Base-by-base conservation (phyloP, 2,329 filamentous ascomycete species). In the Pyricularia pennisetigena region DNA sequence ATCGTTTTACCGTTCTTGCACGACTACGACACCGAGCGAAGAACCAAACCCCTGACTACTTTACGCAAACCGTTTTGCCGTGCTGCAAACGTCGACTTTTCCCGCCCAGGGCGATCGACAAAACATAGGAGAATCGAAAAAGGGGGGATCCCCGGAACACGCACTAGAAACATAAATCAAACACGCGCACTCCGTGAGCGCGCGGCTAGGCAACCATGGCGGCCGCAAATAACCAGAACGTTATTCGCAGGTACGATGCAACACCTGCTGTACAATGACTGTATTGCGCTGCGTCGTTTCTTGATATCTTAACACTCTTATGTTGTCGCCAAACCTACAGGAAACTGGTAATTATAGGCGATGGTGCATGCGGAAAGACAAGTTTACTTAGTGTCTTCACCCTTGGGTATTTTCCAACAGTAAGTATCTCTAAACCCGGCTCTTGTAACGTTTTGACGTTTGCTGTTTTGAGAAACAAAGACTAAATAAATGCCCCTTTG, bases 361-460 rank as follows among this genome's bases (percentile, higher is more conserved):
- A 97, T 68, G 95, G 95, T 83, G 95, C 95, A 73, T 99, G 95
- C 81, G 95, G 95, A 75, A 99, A 99, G 84, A 99, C 95, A 67
- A 97, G 93, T 88, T 82, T 99, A 75, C 83, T 99, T 72, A 97
- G 94, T 78, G 95, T 99, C 73, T 99, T 99, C 80, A 99, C 95
- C 49, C 85, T 99, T 68, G 95, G 95, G 69, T 98, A 97, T 80
- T 99, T 98, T 75, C 95, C 95, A 74, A 97, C 93, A 76, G 94
- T 97, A 84, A 82, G 93, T 87, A 41, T 54, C 23, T 12, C 65
- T n/a, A 70, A 69, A 70, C 70, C 71, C 72, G 41, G 16, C 20
- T 41, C 16, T 20, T n/a, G 16, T 49, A n/a, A 20, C 41, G 3
- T 20, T 20, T 20, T 49, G 2, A 8, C n/a, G 41, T 54, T 54